These are phyloP conservation scores for Serendipita vermifera DNA, from an alignment of 768 basidiomycete species.

Conservation along the genomic window DNA sequence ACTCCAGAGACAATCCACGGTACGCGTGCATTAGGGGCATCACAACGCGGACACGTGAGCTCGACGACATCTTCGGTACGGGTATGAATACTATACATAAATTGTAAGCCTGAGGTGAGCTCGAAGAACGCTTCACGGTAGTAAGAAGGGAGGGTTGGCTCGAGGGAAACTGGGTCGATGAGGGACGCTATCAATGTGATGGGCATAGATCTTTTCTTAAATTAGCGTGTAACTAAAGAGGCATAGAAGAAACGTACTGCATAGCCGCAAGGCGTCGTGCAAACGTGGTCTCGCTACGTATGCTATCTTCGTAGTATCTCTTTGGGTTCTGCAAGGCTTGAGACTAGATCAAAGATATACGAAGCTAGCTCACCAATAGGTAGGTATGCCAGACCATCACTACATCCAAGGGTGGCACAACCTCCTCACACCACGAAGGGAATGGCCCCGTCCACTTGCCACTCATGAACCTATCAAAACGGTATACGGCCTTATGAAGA, in stretches of 20 bases:
- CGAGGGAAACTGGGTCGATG: neutral
- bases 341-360: neutral
- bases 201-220: constrained; percentile 7
- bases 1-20: neutral
- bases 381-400: constrained; percentile 18
- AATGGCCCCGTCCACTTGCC: neutral
- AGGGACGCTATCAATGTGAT: constrained; percentile 5
- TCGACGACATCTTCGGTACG: neutral
- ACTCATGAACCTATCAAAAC: constrained; percentile 7
- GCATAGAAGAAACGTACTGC: neutral
- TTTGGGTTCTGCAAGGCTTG: neutral
- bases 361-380: constrained; percentile 10
- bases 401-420: constrained; percentile 13
- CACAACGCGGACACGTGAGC: neutral
- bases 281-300: neutral
- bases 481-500: neutral
- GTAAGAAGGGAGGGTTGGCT: neutral
- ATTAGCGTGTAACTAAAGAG: neutral
- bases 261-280: neutral
- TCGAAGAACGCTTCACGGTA: constrained; percentile 2
- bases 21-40: neutral
- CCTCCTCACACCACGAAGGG: neutral
- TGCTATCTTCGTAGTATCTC: neutral
- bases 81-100: neutral
- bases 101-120: neutral